Evolutionary conservation across 2,329 filamentous ascomycete species (phyloP), one percentile per base, ranked within the genome.

Genomic region (Colletotrichum limetticola): DNA sequence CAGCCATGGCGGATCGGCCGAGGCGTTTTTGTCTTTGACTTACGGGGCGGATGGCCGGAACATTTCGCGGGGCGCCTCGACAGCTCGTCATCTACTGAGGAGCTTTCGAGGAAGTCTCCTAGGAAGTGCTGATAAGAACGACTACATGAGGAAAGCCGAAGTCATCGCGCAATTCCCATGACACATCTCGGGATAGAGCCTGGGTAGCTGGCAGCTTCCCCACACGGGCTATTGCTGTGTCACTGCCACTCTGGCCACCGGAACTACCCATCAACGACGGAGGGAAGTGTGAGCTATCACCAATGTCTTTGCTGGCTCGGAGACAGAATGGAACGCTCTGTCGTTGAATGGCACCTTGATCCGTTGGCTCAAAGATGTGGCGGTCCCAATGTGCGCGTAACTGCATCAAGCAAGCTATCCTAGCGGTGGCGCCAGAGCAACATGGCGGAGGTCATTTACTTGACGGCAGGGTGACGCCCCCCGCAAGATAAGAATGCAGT

Each of bases 401-500:
- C 56, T 71, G 46, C 49, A 57, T 19, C 24, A 35, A 56, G 3
- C 46, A 28, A 32, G 22, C n/a, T 12, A 26, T 30, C 30, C 24
- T 16, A 12, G 19, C 30, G 4, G 55, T 49, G 37, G 24, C 42
- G 9, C 42, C 28, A 35, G 30, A 26, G 2, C 8, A 30, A 19
- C 19, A 49, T 49, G 42, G 42, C 42, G 19, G 22, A 57, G n/a
- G 58, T 32, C 56, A 26, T 26, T 35, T 5, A 57, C 16, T n/a
- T 8, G 32, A 55, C 42, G 11, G 46, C 24, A 55, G 49, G 62
- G 32, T 7, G 30, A 30, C 8, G 11, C 19, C 49, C 49, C 5
- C n/a, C 22, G n/a, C 30, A 35, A 58, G 69, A 63, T 63, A 62
- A 71, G 65, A 63, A 46, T 42, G 69, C 58, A 57, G 32, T 57